Percentiles rank a stretch among this genome's conserved stretches.
Evolutionary conservation across 345 rosid species (phyloP).

Genomic region (Excoecaria agallocha): DNA sequence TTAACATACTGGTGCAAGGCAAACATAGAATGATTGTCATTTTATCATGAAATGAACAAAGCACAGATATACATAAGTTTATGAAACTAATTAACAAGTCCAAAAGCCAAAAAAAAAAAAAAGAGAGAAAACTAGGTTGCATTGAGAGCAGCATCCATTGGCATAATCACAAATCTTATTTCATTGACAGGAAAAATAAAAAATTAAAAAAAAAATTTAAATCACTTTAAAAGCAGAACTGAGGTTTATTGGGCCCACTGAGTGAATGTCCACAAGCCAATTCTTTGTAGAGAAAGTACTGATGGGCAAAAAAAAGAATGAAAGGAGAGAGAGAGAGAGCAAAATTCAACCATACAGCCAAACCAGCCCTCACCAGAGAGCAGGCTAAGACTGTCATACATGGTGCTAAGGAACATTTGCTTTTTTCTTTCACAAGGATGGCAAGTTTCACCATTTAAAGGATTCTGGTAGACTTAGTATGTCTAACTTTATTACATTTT

Average conservation of each 20-base stretch:
- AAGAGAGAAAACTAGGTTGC: too few species aligned
- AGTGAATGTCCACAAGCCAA: not conserved
- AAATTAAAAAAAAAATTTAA: not conserved
- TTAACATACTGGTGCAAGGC: not conserved
- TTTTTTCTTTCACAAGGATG: not conserved
- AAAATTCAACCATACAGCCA: not conserved
- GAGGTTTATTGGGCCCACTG: too few species aligned
- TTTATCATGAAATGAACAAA: constrained; percentile 1
- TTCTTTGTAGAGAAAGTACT: not conserved
- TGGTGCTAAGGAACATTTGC: not conserved
- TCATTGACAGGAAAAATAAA: not conserved
- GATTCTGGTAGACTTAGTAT: not conserved
- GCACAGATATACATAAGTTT: not conserved
- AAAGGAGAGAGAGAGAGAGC: not conserved
- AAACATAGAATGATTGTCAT: not conserved
- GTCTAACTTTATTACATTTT: not conserved
- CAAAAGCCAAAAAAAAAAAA: not conserved
- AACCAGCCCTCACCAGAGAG: not conserved
- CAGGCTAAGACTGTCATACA: not conserved
- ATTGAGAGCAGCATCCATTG: not conserved
- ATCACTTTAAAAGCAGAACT: too few species aligned
- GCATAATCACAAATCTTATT: not conserved
- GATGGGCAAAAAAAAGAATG: not conserved
- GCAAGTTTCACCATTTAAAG: not conserved
- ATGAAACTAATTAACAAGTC: not conserved